Conservation (phyloP, 176 grass and related monocot genomes). For the Aegilops umbellulata region DNA sequence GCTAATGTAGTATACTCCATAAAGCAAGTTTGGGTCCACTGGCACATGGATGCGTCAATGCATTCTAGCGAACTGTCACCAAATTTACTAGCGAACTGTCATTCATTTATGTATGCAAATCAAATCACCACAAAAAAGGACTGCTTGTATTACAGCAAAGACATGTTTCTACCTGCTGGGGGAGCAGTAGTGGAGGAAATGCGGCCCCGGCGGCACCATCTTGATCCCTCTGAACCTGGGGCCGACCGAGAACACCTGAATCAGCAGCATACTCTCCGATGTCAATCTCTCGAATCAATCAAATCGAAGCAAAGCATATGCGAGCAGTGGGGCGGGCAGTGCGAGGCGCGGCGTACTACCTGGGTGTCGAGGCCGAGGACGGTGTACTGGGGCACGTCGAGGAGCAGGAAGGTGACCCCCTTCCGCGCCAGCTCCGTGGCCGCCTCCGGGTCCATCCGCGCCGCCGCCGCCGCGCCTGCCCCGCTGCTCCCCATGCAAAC, state of each 20-base stretch:
- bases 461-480: constrained; percentile 15
- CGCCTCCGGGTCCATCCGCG: constrained; percentile 54
- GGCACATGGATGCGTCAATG: not conserved
- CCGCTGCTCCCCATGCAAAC: too few relatives aligned
- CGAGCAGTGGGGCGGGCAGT: too few relatives aligned
- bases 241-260: constrained; percentile 69
- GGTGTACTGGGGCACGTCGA: constrained; percentile 76
- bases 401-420: constrained; percentile 70
- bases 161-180: constrained; percentile 78
- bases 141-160: too few relatives aligned
- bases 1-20: too few relatives aligned
- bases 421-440: constrained; percentile 72
- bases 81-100: too few relatives aligned
- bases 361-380: constrained; percentile 82
- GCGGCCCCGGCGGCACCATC: constrained; percentile 75
- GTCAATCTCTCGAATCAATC: too few relatives aligned
- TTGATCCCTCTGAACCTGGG: constrained; percentile 90
- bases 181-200: constrained; percentile 77
- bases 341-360: constrained; percentile 38
- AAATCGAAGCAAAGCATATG: too few relatives aligned
- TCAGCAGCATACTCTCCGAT: not conserved
- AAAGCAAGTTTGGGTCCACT: not conserved
- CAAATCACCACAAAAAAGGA: too few relatives aligned
- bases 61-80: too few relatives aligned
- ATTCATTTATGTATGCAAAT: too few relatives aligned